Base-by-base conservation (phyloP, 805 yeast species). In the Ogataea methylovora region DNA sequence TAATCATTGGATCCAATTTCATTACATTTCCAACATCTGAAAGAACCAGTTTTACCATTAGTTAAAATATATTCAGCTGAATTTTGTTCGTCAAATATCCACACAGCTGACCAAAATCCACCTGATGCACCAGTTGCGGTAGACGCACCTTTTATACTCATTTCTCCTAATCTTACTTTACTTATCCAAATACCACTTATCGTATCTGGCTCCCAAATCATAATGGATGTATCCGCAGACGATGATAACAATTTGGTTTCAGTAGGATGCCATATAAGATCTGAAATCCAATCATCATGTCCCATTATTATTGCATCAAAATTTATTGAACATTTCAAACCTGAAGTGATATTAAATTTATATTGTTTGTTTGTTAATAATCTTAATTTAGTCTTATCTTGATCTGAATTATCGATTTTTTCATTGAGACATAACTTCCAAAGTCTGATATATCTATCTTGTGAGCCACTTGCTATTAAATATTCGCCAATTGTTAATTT, bases 221-320 rank as follows among this genome's bases (percentile, higher is more conserved):
- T 88, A 32, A 90, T 63, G 0, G 95, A 84, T 0, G 96, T 82
- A 54, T 94, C 98, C 1, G 97, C 90, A 29, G 95, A 84, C 1
- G 95, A 77, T 0, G 96, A 85, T 26, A 92, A 58, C 22, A 92
- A 63, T 42, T 72, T 73, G 23, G 75, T 49, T 34, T 72, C 67
- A 6, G 62, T 53, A 3, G 84, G 79, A 50, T 81, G 84, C 97
- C 98, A 92, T 36, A 69, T 64, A 30, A 92, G 63, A 8, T 85
- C 76, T 3, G 90, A 76, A 18, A 94, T 79, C 98, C 98, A 92
- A 56, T 92, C 99, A 54, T 92, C 99, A 58, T 92, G 98, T 7
- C 98, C 99, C 82, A 92, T 80, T 18, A 92, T 76, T 39, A 92
- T 71, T 0, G 98, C 96, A 50, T 94, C 99, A 51, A 88, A 86